Percentiles rank a stretch among this genome's conserved stretches.
phyloP scores from a whole-genome alignment of 2,329 filamentous ascomycete species.

The Plenodomus tracheiphilus region DNA sequence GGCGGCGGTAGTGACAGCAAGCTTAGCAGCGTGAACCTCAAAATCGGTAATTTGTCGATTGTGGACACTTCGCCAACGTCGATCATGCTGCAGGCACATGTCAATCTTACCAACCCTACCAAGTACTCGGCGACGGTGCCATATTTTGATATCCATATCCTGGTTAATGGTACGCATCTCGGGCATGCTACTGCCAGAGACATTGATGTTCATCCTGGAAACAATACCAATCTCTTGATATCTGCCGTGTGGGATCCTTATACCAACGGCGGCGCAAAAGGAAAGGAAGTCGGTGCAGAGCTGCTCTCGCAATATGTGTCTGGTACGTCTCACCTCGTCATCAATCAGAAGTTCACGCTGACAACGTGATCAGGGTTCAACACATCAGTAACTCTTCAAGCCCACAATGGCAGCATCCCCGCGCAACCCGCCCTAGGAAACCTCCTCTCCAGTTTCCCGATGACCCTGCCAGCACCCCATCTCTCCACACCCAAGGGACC shows the following conservation, averaged over 20 bases:
- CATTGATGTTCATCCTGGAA: conserved; percentile 66
- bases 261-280: conserved; percentile 63
- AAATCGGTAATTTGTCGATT: conserved; percentile 72
- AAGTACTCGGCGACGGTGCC: conserved; percentile 83
- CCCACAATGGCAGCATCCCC: conserved; percentile 74
- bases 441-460: conserved; percentile 70
- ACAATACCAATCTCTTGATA: conserved; percentile 71
- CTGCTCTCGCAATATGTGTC: conserved; percentile 86
- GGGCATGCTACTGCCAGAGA: conserved; percentile 73
- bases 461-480: conserved; percentile 72
- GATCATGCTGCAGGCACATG: conserved; percentile 68
- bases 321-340: conserved; percentile 49
- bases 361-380: conserved; percentile 63
- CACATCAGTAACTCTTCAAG: conserved; percentile 73
- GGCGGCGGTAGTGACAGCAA: conserved; percentile 45
- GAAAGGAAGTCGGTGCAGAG: conserved; percentile 66
- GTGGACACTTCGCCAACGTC: conserved; percentile 72
- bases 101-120: conserved; percentile 91
- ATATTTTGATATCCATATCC: conserved; percentile 74
- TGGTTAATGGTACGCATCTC: conserved; percentile 72
- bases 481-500: conserved; percentile 60
- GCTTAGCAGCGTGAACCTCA: conserved; percentile 60
- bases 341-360: conserved; percentile 8
- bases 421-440: conserved; percentile 70
- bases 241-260: conserved; percentile 75